Conservation (phyloP, 306 rosid genomes). For the Vigna angularis region DNA sequence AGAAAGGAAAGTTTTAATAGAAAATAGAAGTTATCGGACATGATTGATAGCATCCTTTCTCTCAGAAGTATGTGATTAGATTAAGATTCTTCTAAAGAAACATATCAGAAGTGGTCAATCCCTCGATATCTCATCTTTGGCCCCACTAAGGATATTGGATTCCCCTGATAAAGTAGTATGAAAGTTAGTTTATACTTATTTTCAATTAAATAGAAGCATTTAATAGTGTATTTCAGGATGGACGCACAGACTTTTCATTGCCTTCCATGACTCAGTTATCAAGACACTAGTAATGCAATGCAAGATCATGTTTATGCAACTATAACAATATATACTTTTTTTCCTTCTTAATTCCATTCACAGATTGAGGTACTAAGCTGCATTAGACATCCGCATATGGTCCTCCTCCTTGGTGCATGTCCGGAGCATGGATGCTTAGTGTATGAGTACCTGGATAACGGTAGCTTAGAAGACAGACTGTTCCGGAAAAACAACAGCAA, state of each 20-base stretch:
- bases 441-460: slow-evolving; percentile 84
- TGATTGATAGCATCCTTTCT: no score
- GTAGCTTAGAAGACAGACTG: slow-evolving; percentile 93
- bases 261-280: slow-evolving; percentile 8
- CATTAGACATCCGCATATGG: slow-evolving; percentile 96
- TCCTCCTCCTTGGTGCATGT: slow-evolving; percentile 96
- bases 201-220: not conserved
- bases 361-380: slow-evolving; percentile 90
- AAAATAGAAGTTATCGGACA: no score
- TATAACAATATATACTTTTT: slow-evolving; percentile 14
- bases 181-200: not conserved
- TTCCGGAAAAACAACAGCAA: slow-evolving; percentile 64
- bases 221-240: not conserved
- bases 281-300: not conserved
- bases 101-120: not conserved
- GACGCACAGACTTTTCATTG: not conserved
- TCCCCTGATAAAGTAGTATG: not conserved
- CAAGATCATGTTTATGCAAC: slow-evolving; percentile 12
- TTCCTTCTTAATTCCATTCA: slow-evolving; percentile 21
- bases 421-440: slow-evolving; percentile 95
- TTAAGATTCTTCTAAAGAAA: no score
- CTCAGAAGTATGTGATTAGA: no score
- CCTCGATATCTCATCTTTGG: no score
- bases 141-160: no score
- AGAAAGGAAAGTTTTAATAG: not conserved